These are phyloP conservation scores for Chrysosporium queenslandicum DNA, from an alignment of 2,329 filamentous ascomycete genomes.

Conservation along the genomic window DNA sequence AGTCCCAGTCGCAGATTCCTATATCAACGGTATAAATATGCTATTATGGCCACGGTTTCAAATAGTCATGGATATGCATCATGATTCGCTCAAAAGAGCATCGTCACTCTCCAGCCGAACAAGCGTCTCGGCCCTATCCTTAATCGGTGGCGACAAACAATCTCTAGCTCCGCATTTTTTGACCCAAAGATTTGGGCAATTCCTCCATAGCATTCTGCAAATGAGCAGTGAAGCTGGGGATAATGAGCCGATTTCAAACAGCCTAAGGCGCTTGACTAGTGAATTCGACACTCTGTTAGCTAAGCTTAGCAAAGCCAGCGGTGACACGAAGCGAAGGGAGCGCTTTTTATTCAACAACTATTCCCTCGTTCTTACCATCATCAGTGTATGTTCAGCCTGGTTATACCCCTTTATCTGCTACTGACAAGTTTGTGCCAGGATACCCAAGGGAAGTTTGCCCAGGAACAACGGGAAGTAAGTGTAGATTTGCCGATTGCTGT, in stretches of 20 bases:
- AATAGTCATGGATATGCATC: conserved; percentile 84
- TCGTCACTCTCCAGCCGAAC: conserved; percentile 41
- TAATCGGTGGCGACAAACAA: conserved; percentile 41
- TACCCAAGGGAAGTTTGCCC: conserved; percentile 40
- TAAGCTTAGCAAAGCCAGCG: conserved; percentile 64
- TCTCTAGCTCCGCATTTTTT: conserved; percentile 69
- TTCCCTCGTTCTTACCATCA: conserved; percentile 84
- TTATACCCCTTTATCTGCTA: neutral
- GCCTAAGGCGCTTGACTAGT: conserved; percentile 61
- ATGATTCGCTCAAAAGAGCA: conserved; percentile 65
- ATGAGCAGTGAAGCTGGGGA: conserved; percentile 86
- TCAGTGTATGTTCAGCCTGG: conserved; percentile 47
- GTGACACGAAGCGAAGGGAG: conserved; percentile 68
- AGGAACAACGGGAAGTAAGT: conserved; percentile 57
- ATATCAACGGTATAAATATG: conserved; percentile 93
- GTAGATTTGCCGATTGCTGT: neutral
- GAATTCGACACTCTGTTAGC: conserved; percentile 78
- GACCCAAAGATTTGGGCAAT: conserved; percentile 90
- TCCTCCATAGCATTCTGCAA: conserved; percentile 71
- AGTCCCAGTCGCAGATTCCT: conserved; percentile 76
- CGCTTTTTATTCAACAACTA: conserved; percentile 95
- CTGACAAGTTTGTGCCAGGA: conserved; percentile 25
- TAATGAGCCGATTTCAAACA: conserved; percentile 81
- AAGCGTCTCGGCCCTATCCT: conserved; percentile 44
- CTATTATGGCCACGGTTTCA: conserved; percentile 93